Base-by-base conservation (phyloP, 495 filamentous ascomycete species). In the Immersiella caudata region DNA sequence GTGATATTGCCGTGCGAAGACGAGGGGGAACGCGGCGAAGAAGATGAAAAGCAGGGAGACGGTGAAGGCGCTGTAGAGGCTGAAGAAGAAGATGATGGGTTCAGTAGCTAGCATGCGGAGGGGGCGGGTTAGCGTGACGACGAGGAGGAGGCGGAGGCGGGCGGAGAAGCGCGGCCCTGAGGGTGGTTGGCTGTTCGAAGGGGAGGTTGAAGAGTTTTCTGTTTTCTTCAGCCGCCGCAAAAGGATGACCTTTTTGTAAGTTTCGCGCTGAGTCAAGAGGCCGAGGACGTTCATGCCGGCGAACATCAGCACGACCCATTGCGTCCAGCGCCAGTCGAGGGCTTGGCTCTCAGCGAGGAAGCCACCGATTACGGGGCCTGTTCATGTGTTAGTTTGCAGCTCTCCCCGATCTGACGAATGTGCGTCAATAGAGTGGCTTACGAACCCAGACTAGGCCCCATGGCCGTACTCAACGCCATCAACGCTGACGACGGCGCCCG, bases 251-350 rank as follows among this genome's bases (percentile, higher is more conserved):
- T 55, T 55, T 14, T 55, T 55, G 52, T 55, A 55, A 4, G 52
- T 55, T 14, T 55, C 52, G 52, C 52, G 9, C 14, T 55, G 52
- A 5, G 52, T 55, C 21, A 55, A 26, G 1, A 55, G 14, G 2
- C 52, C 52, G n/a, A 55, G 2, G 2, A 8, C 9, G 7, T 6
- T 55, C 20, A 22, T n/a, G 2, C 7, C 52, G n/a, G 52, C 52
- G 52, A 55, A 55, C 52, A 55, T 55, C 7, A 55, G 52, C 21
- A 55, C 52, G 52, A 55, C 52, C 52, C 52, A 55, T 55, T 55
- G 52, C 52, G 52, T 55, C 52, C 52, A 55, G 52, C 52, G 52
- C 52, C 52, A 55, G 52, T 55, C 52, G n/a, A 55, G 20, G 22
- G 5, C 5, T 11, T 22, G 3, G 12, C 14, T 22, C 22, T 55